Base-by-base conservation (phyloP, 768 basidiomycete species). In the Roridomyces roridus region DNA sequence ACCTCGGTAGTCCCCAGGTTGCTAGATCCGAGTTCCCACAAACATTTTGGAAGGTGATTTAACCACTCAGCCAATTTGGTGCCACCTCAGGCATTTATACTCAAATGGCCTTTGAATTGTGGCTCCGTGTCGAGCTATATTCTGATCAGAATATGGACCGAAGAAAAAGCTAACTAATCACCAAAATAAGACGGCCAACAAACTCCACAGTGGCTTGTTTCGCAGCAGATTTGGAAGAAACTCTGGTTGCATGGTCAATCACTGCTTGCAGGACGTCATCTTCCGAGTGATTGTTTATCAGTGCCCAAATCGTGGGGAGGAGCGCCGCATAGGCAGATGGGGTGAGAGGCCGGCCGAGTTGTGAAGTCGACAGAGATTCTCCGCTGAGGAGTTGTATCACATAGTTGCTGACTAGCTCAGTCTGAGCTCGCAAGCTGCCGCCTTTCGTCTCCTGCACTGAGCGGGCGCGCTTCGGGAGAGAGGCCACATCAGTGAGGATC, bases 11-110 rank as follows among this genome's bases (percentile, higher is more conserved):
- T 73, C 1, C 70, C 62, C 17, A 81, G 67, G 67, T 92, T 83
- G 49, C 71, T 81, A 10, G 71, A 72, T 4, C 89, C 88, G 10
- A 90, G 70, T 70, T 98, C 95, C 96, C 96, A 98, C 5, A 98
- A 75, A 6, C 81, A 80, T 71, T 85, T 88, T 0, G 95, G 93
- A 40, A 97, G 80, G 60, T 89, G 85, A 24, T 80, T 69, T 17
- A 94, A 61, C 94, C 95, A 97, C 20, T 80, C 80, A 47, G 72
- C 77, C 28, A 63, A 55, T 61, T 68, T 58, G 51, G 71, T 61
- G 46, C 63, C 67, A 43, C 62, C 49, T 44, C 66, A 64, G 9
- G 63, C 54, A 29, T 70, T 73, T 20, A 79, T 60, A 14, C 70
- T 72, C 63, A 88, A 83, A 21, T 67, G 54, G 6, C 87, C 88